Percentiles rank a stretch among this genome's conserved stretches.
phyloP scores from a whole-genome alignment of 495 filamentous ascomycete genomes.

The Penicillium ochrochloron region DNA sequence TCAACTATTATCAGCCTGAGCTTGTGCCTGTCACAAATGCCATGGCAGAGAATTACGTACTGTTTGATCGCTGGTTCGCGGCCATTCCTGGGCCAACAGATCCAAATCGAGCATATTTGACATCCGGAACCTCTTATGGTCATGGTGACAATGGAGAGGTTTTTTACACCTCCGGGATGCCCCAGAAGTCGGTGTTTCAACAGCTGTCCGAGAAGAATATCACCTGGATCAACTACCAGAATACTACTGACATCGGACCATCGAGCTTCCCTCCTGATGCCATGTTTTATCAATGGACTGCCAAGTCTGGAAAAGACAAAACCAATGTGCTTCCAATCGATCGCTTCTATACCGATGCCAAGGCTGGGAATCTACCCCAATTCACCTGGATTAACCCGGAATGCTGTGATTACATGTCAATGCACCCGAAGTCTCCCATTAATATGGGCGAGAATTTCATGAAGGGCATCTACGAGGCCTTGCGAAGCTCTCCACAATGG shows the following conservation, averaged over 20 bases:
- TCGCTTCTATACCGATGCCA: slow-evolving; percentile 44
- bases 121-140: slow-evolving; percentile 52
- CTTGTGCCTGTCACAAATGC: slow-evolving; percentile 49
- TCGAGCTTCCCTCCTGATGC: slow-evolving; percentile 40
- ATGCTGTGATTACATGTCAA: slow-evolving; percentile 55
- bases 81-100: slow-evolving; percentile 52
- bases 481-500: slow-evolving; percentile 54
- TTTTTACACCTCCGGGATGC: slow-evolving; percentile 46
- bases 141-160: slow-evolving; percentile 48
- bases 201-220: slow-evolving; percentile 47
- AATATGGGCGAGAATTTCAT: slow-evolving; percentile 54
- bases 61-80: slow-evolving; percentile 55
- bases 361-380: slow-evolving; percentile 45
- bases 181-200: slow-evolving; percentile 55
- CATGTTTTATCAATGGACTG: slow-evolving; percentile 49
- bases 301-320: slow-evolving; percentile 33
- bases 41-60: slow-evolving; percentile 53
- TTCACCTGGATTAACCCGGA: slow-evolving; percentile 59
- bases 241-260: slow-evolving; percentile 38
- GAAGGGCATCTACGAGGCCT: slow-evolving; percentile 55
- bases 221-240: slow-evolving; percentile 57
- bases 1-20: slow-evolving; percentile 54
- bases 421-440: slow-evolving; percentile 54
- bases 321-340: slow-evolving; percentile 41
- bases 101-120: slow-evolving; percentile 53